Percentiles rank a stretch among this genome's conserved stretches.
phyloP scores from a whole-genome alignment of 2,329 filamentous ascomycete genomes.

The Delphinella strobiligena region DNA sequence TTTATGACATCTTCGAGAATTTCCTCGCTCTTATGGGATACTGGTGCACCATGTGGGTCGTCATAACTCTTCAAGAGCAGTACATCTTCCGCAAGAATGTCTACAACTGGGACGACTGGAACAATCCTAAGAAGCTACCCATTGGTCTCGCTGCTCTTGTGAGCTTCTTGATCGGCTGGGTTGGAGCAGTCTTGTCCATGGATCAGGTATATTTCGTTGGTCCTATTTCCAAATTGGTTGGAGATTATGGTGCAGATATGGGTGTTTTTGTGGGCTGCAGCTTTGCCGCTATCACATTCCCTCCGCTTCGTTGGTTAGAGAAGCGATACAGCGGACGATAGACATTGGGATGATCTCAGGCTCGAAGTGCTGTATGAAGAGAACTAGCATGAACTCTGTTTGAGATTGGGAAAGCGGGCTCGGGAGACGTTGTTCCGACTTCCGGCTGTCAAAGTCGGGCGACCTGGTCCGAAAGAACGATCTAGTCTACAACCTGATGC shows the following conservation, averaged over 20 bases:
- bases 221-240: conserved; percentile 12
- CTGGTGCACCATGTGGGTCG: conserved; percentile 32
- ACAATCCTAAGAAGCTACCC: conserved; percentile 25
- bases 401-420: too few relatives aligned
- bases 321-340: conserved; percentile 6
- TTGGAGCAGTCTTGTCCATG: conserved; percentile 16
- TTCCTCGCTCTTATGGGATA: conserved; percentile 37
- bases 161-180: conserved; percentile 16
- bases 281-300: conserved; percentile 9
- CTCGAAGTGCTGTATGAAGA: too few relatives aligned
- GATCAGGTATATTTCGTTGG: conserved; percentile 16
- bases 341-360: too few relatives aligned
- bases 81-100: conserved; percentile 27
- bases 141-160: conserved; percentile 27
- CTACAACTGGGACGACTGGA: conserved; percentile 32
- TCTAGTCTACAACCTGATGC: too few relatives aligned
- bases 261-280: conserved; percentile 11
- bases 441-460: too few relatives aligned
- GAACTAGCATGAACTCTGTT: too few relatives aligned
- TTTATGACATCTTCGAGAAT: conserved; percentile 33
- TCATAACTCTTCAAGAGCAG: conserved; percentile 31
- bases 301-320: conserved; percentile 11
- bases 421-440: too few relatives aligned
- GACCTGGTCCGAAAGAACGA: too few relatives aligned
- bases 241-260: conserved; percentile 6